Conservation (phyloP, 768 basidiomycete species). For the Steccherinum ochraceum region DNA sequence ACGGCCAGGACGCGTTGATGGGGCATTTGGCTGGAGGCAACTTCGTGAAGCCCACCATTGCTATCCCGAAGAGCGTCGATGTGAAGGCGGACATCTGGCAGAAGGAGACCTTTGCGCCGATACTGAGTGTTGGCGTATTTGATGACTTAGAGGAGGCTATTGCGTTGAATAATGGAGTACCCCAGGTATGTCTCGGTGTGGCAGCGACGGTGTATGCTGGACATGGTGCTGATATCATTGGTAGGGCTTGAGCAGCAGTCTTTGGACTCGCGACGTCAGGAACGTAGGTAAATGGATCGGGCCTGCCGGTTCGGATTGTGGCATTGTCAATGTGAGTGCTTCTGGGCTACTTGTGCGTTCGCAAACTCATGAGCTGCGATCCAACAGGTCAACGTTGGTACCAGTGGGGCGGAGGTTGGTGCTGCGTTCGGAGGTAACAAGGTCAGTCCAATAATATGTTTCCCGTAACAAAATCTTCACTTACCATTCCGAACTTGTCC, state of each 20-base stretch:
- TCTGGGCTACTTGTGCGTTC: not conserved
- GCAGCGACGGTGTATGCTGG: no score
- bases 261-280: constrained; percentile 84
- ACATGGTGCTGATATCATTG: constrained; percentile 24
- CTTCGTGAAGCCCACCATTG: constrained; percentile 86
- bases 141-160: constrained; percentile 85
- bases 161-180: constrained; percentile 84
- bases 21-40: constrained; percentile 59
- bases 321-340: constrained; percentile 79
- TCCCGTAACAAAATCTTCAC: not conserved
- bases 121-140: constrained; percentile 81
- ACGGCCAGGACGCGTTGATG: constrained; percentile 30
- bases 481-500: not conserved
- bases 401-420: constrained; percentile 68
- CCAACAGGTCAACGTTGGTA: constrained; percentile 56
- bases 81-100: constrained; percentile 59
- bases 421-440: constrained; percentile 96
- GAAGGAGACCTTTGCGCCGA: constrained; percentile 84
- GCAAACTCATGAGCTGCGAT: not conserved
- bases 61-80: constrained; percentile 55
- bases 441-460: constrained; percentile 33
- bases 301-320: constrained; percentile 81
- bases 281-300: constrained; percentile 91
- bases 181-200: constrained; percentile 43
- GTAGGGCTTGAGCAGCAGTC: constrained; percentile 85